phyloP scores from a whole-genome alignment of 2,329 filamentous ascomycete genomes.

The Nothophaeocryptopus gaeumannii region DNA sequence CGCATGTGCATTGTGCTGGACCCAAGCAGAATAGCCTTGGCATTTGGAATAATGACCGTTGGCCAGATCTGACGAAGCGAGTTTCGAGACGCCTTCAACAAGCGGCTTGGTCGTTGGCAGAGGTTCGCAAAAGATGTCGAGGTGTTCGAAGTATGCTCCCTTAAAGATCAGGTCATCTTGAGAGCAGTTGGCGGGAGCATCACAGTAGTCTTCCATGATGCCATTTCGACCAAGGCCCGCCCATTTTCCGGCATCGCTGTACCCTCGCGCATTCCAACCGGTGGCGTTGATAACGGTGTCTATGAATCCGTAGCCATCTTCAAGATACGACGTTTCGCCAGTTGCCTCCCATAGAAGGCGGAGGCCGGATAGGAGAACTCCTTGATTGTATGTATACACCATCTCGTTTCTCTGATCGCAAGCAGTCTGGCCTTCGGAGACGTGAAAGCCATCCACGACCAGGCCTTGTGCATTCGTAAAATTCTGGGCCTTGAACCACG shows the following conservation, averaged over 20 bases:
- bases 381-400: conserved; percentile 96
- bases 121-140: conserved; percentile 73
- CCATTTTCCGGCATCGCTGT: conserved; percentile 50
- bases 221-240: conserved; percentile 74
- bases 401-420: conserved; percentile 78
- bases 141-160: conserved; percentile 90
- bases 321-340: conserved; percentile 65
- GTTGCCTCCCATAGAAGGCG: conserved; percentile 79
- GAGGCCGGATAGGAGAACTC: conserved; percentile 80
- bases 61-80: conserved; percentile 33
- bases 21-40: conserved; percentile 66
- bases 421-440: conserved; percentile 57
- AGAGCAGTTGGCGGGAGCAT: conserved; percentile 70
- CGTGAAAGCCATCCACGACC: conserved; percentile 81
- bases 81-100: conserved; percentile 45
- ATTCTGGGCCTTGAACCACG: conserved; percentile 73
- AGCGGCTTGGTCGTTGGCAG: conserved; percentile 49
- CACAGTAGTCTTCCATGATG: conserved; percentile 80
- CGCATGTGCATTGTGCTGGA: conserved; percentile 72
- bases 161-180: conserved; percentile 92
- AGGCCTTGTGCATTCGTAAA: conserved; percentile 77
- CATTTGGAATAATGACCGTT: conserved; percentile 61
- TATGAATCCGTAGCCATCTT: conserved; percentile 75
- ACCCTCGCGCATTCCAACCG: conserved; percentile 56
- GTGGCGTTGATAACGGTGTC: conserved; percentile 72